A percentile compares a stretch with the other conserved stretches of the same genome.
These are phyloP conservation scores for Ramaria rubella DNA, from an alignment of 768 basidiomycete species.

Conservation along the genomic window DNA sequence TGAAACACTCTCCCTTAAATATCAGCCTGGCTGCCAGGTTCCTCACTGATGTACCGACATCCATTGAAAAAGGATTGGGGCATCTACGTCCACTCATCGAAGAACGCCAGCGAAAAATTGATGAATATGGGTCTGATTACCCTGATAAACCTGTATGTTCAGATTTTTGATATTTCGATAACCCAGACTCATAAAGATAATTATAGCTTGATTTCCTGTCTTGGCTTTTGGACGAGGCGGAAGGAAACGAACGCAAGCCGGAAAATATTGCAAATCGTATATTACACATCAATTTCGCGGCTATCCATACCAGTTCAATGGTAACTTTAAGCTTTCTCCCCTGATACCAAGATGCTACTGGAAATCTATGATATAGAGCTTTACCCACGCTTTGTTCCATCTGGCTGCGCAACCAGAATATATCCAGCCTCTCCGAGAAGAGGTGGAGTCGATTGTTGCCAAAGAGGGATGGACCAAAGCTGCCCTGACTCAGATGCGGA, in stretches of 20 bases:
- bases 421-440: constrained; percentile 33
- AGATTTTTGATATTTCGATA: neutral
- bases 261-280: constrained; percentile 6
- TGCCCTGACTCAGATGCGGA: constrained; percentile 25
- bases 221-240: constrained; percentile 13
- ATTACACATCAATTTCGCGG: constrained; percentile 11
- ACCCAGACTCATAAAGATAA: neutral
- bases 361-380: neutral
- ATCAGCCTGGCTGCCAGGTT: constrained; percentile 2
- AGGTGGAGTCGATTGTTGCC: constrained; percentile 30
- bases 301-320: constrained; percentile 12
- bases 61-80: neutral
- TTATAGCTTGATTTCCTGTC: constrained; percentile 11
- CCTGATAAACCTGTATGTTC: constrained; percentile 12
- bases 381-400: constrained; percentile 33
- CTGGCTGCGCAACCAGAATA: constrained; percentile 30
- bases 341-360: neutral
- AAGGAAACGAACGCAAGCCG: neutral
- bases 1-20: neutral
- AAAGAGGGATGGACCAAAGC: constrained; percentile 21
- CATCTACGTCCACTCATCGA: constrained; percentile 9
- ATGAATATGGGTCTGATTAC: constrained; percentile 10
- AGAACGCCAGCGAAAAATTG: constrained; percentile 9
- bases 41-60: constrained; percentile 4
- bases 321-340: neutral